Base-by-base conservation (phyloP, 176 grass and related monocot genomes). In the Juncus inflexus region DNA sequence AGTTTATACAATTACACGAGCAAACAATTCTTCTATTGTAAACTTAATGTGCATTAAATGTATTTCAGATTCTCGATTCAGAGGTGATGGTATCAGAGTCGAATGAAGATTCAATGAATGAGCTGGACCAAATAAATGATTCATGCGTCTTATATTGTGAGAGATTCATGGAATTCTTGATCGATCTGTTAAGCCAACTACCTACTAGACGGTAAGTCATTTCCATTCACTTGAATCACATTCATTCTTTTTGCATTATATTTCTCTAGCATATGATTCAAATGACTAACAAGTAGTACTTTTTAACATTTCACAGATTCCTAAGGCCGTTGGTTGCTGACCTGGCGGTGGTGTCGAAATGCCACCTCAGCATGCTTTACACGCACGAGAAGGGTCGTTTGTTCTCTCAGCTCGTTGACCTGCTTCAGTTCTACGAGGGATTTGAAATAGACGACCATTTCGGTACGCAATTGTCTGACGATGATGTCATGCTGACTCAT, bases 151-250 rank as follows among this genome's bases (percentile, higher is more conserved):
- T 99, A 77, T 99, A 99, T 15, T 99, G 94, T 12, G 94, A 99
- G 76, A 86, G 94, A 73, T 99, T 99, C 79, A 92, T 92, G 85
- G 94, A 99, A 70, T 99, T 99, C 78, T 55, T 99, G 78, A 99
- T 99, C 66, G 94, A 99, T 88, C 81, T 99, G 64, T 73, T 99
- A 85, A 99, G 94, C 77, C 94, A 99, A 78, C 83, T 99, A 56
- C 94, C 87, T 60, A 99, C 94, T 43, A 92, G 94, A 77, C 77
- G 94, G 88, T 92, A 74, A 62, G 49, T 59, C 35, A 65, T 1
- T 16, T 77, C 58, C 45, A 36, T 74, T 70, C 63, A 42, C 15
- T 15, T 40, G 15, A 62, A 74, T 51, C 12, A 63, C 16, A 74
- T 52, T 15, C 49, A 35, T 5, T 7, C 50, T 61, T 66, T 53